Conservation (phyloP, 2,329 filamentous ascomycete species). For the Colletotrichum magnum region DNA sequence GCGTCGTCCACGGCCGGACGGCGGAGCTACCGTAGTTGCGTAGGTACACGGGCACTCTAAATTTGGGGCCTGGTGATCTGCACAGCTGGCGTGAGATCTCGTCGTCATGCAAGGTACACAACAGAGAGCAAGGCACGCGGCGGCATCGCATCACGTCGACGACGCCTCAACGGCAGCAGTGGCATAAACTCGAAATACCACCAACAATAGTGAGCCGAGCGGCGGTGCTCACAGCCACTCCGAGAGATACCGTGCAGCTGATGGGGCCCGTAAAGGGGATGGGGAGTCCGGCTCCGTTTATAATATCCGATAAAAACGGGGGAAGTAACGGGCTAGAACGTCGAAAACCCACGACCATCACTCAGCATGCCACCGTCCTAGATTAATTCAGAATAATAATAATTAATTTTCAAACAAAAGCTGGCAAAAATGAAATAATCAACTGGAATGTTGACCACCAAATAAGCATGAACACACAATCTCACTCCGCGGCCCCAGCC, state of each 20-base stretch:
- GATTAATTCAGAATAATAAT: neutral
- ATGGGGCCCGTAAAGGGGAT: conserved; percentile 1
- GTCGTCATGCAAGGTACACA: neutral
- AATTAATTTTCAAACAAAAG: neutral
- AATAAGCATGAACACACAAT: conserved; percentile 40
- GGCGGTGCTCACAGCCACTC: neutral
- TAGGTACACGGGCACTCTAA: neutral
- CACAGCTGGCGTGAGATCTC: conserved; percentile 11
- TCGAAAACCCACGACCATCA: neutral
- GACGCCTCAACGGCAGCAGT: neutral
- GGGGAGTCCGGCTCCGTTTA: conserved; percentile 4
- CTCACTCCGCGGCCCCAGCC: conserved; percentile 15
- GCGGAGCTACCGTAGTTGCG: neutral
- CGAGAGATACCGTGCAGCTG: neutral
- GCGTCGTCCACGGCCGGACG: conserved; percentile 3
- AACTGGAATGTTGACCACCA: conserved; percentile 16
- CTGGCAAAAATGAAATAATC: neutral
- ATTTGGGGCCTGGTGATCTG: conserved; percentile 32
- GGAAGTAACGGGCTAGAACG: neutral
- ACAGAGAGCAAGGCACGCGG: neutral
- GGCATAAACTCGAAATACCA: neutral
- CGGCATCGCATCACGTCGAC: neutral
- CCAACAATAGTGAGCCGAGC: neutral
- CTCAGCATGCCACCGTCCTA: neutral
- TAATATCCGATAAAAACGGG: conserved; percentile 17